Evolutionary conservation across 2,329 filamentous ascomycete genomes (phyloP).

Genomic region (Sclerotinia minor): DNA sequence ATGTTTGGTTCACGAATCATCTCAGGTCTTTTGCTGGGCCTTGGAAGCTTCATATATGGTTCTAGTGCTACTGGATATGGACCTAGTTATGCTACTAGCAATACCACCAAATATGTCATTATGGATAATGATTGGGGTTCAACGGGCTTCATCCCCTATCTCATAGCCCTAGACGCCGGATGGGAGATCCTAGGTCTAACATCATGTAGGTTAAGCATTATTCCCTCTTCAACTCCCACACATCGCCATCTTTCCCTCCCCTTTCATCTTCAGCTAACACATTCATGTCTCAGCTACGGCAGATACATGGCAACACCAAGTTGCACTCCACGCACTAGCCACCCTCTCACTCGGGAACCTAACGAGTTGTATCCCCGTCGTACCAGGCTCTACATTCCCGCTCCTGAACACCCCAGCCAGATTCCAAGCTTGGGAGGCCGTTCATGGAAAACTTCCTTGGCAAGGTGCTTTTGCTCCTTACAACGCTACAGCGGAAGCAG

Average conservation of each 20-base stretch:
- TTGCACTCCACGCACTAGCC: slow-evolving; percentile 49
- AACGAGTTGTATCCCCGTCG: slow-evolving; percentile 49
- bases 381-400: slow-evolving; percentile 49
- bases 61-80: background rate
- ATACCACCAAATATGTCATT: slow-evolving; percentile 22
- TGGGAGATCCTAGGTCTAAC: slow-evolving; percentile 48
- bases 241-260: background rate
- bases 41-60: background rate
- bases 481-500: slow-evolving; percentile 47
- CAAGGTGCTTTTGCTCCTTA: slow-evolving; percentile 48
- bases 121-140: slow-evolving; percentile 46
- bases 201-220: slow-evolving; percentile 33
- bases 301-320: slow-evolving; percentile 50
- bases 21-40: background rate
- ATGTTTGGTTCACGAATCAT: slow-evolving; percentile 5
- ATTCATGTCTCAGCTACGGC: slow-evolving; percentile 41
- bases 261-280: background rate
- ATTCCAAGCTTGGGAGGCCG: slow-evolving; percentile 48
- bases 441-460: slow-evolving; percentile 49
- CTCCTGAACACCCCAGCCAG: slow-evolving; percentile 49
- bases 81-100: background rate
- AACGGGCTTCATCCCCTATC: slow-evolving; percentile 47
- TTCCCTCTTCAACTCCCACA: background rate
- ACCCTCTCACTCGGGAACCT: slow-evolving; percentile 50
- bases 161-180: slow-evolving; percentile 48